Evolutionary conservation across 345 rosid genomes (phyloP).

Genomic region (Populus pruinosa): DNA sequence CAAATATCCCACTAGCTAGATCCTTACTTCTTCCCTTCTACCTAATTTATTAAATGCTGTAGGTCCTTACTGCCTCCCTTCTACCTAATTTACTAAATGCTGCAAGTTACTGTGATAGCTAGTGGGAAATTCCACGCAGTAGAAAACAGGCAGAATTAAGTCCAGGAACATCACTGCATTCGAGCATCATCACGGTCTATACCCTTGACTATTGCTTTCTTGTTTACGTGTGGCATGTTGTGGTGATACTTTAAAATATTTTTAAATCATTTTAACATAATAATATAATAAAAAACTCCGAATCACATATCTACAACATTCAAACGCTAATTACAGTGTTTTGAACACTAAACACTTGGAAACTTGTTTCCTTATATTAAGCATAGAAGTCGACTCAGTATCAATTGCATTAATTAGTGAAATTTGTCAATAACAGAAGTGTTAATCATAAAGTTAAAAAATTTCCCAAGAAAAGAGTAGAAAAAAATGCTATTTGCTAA

Average conservation of each 20-base stretch:
- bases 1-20: not conserved
- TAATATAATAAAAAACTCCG: too few relatives aligned
- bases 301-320: not conserved
- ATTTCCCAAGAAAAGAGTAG: too few relatives aligned
- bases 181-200: not conserved
- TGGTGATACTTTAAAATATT: too few relatives aligned
- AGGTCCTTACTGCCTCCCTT: too few relatives aligned
- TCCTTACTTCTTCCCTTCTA: too few relatives aligned
- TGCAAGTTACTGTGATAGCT: not conserved
- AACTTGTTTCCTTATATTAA: too few relatives aligned
- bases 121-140: not conserved
- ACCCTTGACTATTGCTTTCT: not conserved
- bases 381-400: too few relatives aligned
- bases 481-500: too few relatives aligned
- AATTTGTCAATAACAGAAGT: not conserved
- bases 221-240: too few relatives aligned
- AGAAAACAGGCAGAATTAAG: not conserved
- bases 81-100: not conserved
- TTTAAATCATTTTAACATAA: too few relatives aligned
- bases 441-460: too few relatives aligned
- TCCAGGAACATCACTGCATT: not conserved
- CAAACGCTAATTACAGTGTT: not conserved
- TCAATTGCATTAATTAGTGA: not conserved
- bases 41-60: not conserved
- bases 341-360: not conserved